Evolutionary conservation across 2,329 filamentous ascomycete genomes (phyloP), one percentile per base, ranked within the genome.

Genomic region (Calonectria montana): DNA sequence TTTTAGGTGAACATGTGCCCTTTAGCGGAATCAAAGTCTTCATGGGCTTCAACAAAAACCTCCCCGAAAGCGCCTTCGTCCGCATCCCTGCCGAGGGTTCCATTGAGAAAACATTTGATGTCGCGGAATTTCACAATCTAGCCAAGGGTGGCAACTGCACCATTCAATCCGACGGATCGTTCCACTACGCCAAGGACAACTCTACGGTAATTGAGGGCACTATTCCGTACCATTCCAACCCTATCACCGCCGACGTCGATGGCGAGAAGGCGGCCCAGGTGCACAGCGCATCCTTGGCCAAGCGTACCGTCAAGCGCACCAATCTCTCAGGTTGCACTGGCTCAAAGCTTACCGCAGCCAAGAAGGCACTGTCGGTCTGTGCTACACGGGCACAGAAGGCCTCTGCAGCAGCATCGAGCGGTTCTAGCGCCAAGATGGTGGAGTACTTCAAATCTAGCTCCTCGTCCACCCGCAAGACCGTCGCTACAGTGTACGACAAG

Each of bases 381-480:
- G 45, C 43, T 3, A 27, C 57, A 5, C 55, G 63, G 18, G 88
- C 89, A 76, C 81, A 84, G 5, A 83, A 80, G 25, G 83, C 91
- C 6, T 89, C 90, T 2, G 82, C 82, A 2, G 82, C 83, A 12
- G 90, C 90, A n/a, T 84, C 87, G 1, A 80, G 85, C 1, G 87
- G 86, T 50, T 77, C 81, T 6, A 82, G 84, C 4, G 80, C 83
- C 74, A 87, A 84, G 73, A 81, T 90, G 75, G 80, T 79, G 47
- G 87, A 90, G 73, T 91, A 90, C 84, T 92, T 91, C 87, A 91
- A 89, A 81, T 87, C 86, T 1, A 87, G 86, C 43, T 78, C 61
- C n/a, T 9, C 25, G 9, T 29, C 48, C 0, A 59, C 64, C n/a
- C 64, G 64, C 37, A 23, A 57, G 3, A 59, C 64, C 2, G 64